Conservation (phyloP, 768 basidiomycete species). For the Tulasnella sp. region DNA sequence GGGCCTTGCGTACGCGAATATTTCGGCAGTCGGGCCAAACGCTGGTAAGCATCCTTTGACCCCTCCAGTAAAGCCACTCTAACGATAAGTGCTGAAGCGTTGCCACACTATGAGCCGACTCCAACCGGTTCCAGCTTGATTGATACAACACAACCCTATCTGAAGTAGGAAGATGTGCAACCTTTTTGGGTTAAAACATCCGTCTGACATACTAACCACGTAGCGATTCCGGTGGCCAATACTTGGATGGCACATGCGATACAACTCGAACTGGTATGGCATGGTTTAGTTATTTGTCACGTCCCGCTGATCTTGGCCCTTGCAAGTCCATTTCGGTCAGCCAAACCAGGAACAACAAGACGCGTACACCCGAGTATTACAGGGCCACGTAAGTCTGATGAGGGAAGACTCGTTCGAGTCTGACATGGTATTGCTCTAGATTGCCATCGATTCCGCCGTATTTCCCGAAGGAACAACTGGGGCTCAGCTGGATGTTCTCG, state of each 20-base stretch:
- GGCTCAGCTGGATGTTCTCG: conserved; percentile 76
- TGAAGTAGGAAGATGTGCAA: conserved; percentile 58
- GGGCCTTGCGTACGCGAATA: conserved; percentile 86
- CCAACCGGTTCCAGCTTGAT: conserved; percentile 67
- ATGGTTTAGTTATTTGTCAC: background rate
- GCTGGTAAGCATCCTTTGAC: conserved; percentile 49
- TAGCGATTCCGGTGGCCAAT: conserved; percentile 87
- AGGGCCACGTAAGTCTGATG: conserved; percentile 76
- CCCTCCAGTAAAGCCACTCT: background rate
- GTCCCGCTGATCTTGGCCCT: conserved; percentile 67
- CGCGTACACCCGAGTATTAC: conserved; percentile 90
- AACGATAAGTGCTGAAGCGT: conserved; percentile 45
- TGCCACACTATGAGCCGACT: conserved; percentile 88
- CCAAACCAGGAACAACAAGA: conserved; percentile 81
- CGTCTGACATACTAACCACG: background rate
- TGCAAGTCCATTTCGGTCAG: conserved; percentile 78
- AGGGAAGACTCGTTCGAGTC: conserved; percentile 13
- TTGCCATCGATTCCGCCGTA: conserved; percentile 83
- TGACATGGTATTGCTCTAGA: conserved; percentile 39
- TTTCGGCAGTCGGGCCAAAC: conserved; percentile 85
- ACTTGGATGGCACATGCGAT: conserved; percentile 76
- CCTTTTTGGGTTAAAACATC: conserved; percentile 23
- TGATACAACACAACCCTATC: conserved; percentile 73
- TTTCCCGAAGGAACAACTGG: conserved; percentile 92
- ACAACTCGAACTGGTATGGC: conserved; percentile 42